Evolutionary conservation across 768 basidiomycete species (phyloP).

Genomic region (Hemileccinum rubropunctum): DNA sequence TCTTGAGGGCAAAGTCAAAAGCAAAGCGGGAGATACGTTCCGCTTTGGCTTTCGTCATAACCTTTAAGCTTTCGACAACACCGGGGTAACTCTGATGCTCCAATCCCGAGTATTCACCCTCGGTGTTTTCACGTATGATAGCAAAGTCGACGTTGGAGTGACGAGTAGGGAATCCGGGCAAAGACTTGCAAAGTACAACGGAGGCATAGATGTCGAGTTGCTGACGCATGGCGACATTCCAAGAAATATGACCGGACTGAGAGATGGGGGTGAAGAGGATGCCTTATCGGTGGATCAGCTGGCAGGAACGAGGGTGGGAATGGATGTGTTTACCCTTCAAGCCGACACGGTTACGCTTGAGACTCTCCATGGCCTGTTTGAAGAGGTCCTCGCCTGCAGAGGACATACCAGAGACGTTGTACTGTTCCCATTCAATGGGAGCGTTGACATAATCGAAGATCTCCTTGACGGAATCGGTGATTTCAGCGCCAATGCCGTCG

Average conservation of each 20-base stretch:
- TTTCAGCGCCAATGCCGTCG: conserved; percentile 96
- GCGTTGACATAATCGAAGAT: conserved; percentile 97
- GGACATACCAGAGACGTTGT: conserved; percentile 95
- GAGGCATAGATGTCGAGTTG: conserved; percentile 99
- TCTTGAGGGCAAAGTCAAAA: conserved; percentile 98
- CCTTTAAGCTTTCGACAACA: conserved; percentile 97
- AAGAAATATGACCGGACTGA: conserved; percentile 94
- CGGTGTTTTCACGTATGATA: conserved; percentile 99
- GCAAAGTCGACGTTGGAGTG: conserved; percentile 98
- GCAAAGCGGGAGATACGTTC: conserved; percentile 97
- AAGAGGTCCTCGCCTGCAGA: conserved; percentile 92
- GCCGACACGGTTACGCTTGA: conserved; percentile 96
- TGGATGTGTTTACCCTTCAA: conserved; percentile 73
- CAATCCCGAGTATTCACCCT: conserved; percentile 98
- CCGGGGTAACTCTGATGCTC: conserved; percentile 98
- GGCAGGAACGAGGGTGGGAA: conserved; percentile 1
- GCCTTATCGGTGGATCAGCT: conserved; percentile 45
- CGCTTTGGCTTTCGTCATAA: conserved; percentile 91
- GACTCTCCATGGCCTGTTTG: conserved; percentile 95
- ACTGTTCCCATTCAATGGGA: conserved; percentile 99
- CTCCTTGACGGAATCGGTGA: conserved; percentile 98
- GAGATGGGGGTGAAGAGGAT: conserved; percentile 99
- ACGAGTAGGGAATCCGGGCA: conserved; percentile 93
- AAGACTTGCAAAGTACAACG: conserved; percentile 96
- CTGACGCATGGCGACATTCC: conserved; percentile 99